These are phyloP conservation scores for Aspergillus ruber DNA, from an alignment of 2,329 filamentous ascomycete species.

Conservation along the genomic window DNA sequence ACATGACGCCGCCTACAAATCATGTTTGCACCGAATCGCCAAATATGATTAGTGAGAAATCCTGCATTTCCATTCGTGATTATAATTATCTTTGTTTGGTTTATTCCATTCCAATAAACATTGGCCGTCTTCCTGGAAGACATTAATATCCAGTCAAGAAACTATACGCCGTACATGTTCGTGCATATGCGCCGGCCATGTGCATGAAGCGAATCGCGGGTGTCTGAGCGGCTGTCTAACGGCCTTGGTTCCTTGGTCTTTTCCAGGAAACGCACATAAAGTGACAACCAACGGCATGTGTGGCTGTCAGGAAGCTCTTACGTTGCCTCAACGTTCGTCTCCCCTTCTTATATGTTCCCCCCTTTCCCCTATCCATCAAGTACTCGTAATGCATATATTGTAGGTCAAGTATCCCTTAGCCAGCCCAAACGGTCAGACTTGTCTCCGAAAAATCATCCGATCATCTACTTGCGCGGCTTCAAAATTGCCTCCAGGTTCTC, in stretches of 20 bases:
- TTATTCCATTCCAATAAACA: neutral
- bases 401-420: neutral
- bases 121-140: neutral
- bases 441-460: neutral
- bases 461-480: constrained; percentile 42
- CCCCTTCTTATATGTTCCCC: too few relatives aligned
- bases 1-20: neutral
- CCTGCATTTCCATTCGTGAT: too few relatives aligned
- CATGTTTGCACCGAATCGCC: too few relatives aligned
- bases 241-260: neutral
- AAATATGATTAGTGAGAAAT: too few relatives aligned
- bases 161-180: neutral
- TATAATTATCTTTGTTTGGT: neutral
- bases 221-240: neutral
- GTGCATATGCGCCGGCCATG: neutral
- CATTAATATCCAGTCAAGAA: neutral
- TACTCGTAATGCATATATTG: too few relatives aligned
- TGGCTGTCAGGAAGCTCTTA: neutral
- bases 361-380: too few relatives aligned
- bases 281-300: too few relatives aligned
- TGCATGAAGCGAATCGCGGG: neutral
- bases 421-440: neutral
- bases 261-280: neutral
- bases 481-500: constrained; percentile 88
- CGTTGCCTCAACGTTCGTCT: too few relatives aligned